Conservation (phyloP, 2,329 filamentous ascomycete species). For the Fusarium sp. region DNA sequence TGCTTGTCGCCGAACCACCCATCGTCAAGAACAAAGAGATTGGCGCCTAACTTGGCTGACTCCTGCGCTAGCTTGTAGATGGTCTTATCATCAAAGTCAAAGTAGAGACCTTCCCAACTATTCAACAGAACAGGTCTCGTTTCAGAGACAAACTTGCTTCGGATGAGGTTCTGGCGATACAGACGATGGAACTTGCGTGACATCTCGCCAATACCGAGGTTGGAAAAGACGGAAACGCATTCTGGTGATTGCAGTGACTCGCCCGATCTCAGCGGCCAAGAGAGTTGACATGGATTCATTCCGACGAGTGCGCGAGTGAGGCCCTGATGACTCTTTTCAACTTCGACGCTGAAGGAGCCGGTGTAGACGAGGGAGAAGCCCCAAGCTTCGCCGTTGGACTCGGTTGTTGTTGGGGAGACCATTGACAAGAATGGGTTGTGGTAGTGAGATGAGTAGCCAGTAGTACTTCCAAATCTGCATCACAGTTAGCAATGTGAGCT, state of each 20-base stretch:
- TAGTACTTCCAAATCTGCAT: conserved; percentile 65
- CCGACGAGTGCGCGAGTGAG: conserved; percentile 68
- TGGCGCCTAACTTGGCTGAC: conserved; percentile 67
- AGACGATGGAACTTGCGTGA: conserved; percentile 69
- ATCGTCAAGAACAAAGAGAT: conserved; percentile 72
- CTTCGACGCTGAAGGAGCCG: conserved; percentile 68
- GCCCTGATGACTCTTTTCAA: conserved; percentile 70
- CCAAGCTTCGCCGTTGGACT: conserved; percentile 69
- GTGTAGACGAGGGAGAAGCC: conserved; percentile 73
- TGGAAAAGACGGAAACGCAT: conserved; percentile 69
- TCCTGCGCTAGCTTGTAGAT: conserved; percentile 65
- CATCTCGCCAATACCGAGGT: conserved; percentile 67
- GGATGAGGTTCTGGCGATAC: conserved; percentile 68
- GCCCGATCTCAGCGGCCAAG: conserved; percentile 64
- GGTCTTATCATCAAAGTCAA: conserved; percentile 65
- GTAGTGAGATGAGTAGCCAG: conserved; percentile 70
- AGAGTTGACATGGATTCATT: conserved; percentile 68
- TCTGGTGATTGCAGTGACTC: conserved; percentile 69
- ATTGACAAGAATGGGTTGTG: conserved; percentile 73
- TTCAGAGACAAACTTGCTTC: conserved; percentile 62
- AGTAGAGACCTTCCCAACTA: conserved; percentile 71
- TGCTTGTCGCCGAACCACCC: conserved; percentile 72
- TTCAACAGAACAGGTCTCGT: conserved; percentile 67
- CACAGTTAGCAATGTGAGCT: not conserved
- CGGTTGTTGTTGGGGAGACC: conserved; percentile 65